Evolutionary conservation across 2,329 filamentous ascomycete genomes (phyloP), one percentile per base, ranked within the genome.

Genomic region (Ceratocystiopsis sp.): DNA sequence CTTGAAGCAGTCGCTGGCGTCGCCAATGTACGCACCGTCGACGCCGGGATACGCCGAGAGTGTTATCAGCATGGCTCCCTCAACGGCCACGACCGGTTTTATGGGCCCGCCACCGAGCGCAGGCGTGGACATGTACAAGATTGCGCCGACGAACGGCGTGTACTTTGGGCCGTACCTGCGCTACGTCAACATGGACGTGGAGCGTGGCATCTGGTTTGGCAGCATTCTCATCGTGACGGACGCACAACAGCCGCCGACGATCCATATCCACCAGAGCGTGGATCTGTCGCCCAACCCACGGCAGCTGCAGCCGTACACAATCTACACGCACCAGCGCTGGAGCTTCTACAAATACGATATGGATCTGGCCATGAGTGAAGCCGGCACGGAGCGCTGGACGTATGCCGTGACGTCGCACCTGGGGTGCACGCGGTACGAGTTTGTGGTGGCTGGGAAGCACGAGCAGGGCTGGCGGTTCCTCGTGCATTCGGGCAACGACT

Each of bases 401-500:
- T 98, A 98, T 56, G 91, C 91, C 2, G 87, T 98, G 42, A 98
- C 91, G 0, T 96, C 91, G 1, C 87, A 96, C 55, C 68, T 96
- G 17, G 91, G 91, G 33, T 98, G 91, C 62, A 96, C 91, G n/a
- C 75, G 91, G 21, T 98, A 96, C 59, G 91, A 98, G 55, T 98
- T 98, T 59, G 71, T 95, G 17, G 84, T 98, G 16, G 91, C 91
- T 17, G 89, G 89, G 8, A 80, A 84, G 46, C 68, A 85, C 50
- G 91, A 98, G 63, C 84, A 78, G 0, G 87, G 80, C 55, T 98
- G 91, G 91, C 80, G 89, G 19, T 96, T 96, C 58, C 82, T 96
- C 52, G 84, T 87, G 12, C 91, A 94, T 54, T 95, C 87, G 14
- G 89, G 89, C 4, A 96, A 96, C 55, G 91, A 98, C 57, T 98